A percentile compares a stretch with the other conserved stretches of the same genome.
phyloP scores from a whole-genome alignment of 176 grass and related monocot genomes.

The Rhynchospora tenuis region DNA sequence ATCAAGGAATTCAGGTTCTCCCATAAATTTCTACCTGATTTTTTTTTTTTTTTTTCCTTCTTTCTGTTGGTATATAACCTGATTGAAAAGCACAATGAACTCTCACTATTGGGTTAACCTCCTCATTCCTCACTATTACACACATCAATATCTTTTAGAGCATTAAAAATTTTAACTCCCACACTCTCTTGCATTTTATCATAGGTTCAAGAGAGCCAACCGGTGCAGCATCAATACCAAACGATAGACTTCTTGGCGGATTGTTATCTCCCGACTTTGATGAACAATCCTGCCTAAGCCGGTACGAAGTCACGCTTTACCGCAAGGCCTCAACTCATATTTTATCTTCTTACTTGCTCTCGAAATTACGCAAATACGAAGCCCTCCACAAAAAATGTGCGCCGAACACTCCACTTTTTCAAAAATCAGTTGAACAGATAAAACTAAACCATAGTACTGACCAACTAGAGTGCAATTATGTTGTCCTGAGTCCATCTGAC shows the following conservation, averaged over 20 bases:
- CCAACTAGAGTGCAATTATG: constrained; percentile 38
- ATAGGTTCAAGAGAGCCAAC: neutral
- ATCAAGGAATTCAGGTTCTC: too few species aligned
- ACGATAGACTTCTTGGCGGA: constrained; percentile 54
- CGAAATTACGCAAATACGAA: constrained; percentile 48
- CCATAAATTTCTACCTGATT: too few species aligned
- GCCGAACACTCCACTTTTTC: constrained; percentile 34
- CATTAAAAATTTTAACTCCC: neutral
- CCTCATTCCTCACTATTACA: neutral
- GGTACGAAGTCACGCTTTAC: constrained; percentile 40
- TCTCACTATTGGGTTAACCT: neutral
- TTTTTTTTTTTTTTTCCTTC: too few species aligned
- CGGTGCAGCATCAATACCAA: constrained; percentile 9
- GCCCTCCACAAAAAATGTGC: constrained; percentile 48
- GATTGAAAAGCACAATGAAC: too few species aligned
- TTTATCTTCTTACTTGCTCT: constrained; percentile 38
- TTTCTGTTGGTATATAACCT: too few species aligned
- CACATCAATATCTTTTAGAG: neutral
- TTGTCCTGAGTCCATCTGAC: constrained; percentile 29
- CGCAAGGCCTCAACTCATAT: constrained; percentile 28
- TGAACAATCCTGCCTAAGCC: constrained; percentile 52
- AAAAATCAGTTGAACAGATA: constrained; percentile 18
- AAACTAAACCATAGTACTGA: constrained; percentile 20
- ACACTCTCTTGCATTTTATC: neutral
- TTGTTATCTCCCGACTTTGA: constrained; percentile 52